A percentile compares a stretch with the other conserved stretches of the same genome.
Evolutionary conservation across 192 early-diverging fungal species (phyloP).

Genomic region (Dissophora ornata): DNA sequence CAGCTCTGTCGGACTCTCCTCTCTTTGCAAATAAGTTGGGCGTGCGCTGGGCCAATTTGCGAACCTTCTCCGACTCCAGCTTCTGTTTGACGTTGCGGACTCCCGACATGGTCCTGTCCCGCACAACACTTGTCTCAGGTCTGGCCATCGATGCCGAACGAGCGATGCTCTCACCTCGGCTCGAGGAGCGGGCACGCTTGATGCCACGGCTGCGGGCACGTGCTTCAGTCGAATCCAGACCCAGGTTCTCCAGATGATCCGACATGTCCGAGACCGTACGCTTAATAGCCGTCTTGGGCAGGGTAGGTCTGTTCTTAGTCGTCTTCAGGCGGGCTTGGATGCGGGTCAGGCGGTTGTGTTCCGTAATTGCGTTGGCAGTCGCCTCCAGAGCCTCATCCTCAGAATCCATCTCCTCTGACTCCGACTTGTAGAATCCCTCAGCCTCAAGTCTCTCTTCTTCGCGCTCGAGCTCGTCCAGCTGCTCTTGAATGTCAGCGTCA

Average conservation of each 20-base stretch:
- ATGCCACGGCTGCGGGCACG: constrained; percentile 71
- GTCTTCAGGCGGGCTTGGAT: constrained; percentile 81
- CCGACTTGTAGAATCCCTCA: constrained; percentile 93
- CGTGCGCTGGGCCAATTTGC: constrained; percentile 77
- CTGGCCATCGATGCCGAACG: constrained; percentile 70
- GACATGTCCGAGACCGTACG: constrained; percentile 70
- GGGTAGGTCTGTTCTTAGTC: constrained; percentile 77
- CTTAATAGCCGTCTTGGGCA: constrained; percentile 73
- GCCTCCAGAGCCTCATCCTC: constrained; percentile 84
- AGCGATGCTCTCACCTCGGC: constrained; percentile 73
- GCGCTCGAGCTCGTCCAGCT: constrained; percentile 92
- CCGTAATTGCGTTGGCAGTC: constrained; percentile 83
- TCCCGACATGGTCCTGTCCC: constrained; percentile 81
- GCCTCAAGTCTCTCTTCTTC: constrained; percentile 95
- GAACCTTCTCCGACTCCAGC: constrained; percentile 80
- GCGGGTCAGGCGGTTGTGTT: constrained; percentile 88
- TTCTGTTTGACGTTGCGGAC: constrained; percentile 70
- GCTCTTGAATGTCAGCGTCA: constrained; percentile 97
- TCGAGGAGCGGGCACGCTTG: constrained; percentile 83
- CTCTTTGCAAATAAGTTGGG: constrained; percentile 81
- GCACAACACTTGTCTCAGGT: constrained; percentile 65
- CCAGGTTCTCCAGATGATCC: constrained; percentile 75
- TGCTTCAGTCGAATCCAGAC: constrained; percentile 75
- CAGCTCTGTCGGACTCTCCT: constrained; percentile 93
- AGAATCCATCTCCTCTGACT: constrained; percentile 78